Conservation (phyloP, 2,329 filamentous ascomycete species). For the Colletotrichum sp. region DNA sequence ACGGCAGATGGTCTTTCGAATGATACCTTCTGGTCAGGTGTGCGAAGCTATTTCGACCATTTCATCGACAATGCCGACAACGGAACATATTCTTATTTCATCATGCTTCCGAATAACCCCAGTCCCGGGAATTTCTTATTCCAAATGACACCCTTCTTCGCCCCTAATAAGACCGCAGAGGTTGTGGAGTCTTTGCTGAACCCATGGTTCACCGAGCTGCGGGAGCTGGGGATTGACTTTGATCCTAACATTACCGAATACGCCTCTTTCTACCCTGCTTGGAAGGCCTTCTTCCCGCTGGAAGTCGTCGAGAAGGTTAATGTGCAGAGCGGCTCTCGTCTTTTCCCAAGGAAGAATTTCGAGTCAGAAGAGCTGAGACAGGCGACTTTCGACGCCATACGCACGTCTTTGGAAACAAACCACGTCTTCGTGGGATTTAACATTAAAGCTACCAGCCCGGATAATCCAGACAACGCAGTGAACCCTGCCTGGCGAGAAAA, state of each 20-base stretch:
- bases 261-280: constrained; percentile 12
- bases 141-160: constrained; percentile 17
- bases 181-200: neutral
- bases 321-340: neutral
- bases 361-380: neutral
- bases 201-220: constrained; percentile 5
- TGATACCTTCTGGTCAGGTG: constrained; percentile 1
- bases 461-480: constrained; percentile 35
- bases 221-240: neutral
- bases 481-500: constrained; percentile 52
- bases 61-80: constrained; percentile 5
- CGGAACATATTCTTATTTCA: neutral
- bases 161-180: constrained; percentile 11
- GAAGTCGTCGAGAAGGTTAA: constrained; percentile 6
- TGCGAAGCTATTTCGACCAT: constrained; percentile 6
- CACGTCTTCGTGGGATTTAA: constrained; percentile 7
- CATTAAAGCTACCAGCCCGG: constrained; percentile 1
- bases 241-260: constrained; percentile 7
- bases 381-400: constrained; percentile 2
- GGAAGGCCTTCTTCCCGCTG: neutral
- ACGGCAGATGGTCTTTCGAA: constrained; percentile 3
- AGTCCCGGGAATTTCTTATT: constrained; percentile 1
- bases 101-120: neutral
- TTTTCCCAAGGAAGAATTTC: constrained; percentile 5
- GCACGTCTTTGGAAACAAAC: neutral